phyloP scores from a whole-genome alignment of 345 rosid species.

The Iberis pinnata region DNA sequence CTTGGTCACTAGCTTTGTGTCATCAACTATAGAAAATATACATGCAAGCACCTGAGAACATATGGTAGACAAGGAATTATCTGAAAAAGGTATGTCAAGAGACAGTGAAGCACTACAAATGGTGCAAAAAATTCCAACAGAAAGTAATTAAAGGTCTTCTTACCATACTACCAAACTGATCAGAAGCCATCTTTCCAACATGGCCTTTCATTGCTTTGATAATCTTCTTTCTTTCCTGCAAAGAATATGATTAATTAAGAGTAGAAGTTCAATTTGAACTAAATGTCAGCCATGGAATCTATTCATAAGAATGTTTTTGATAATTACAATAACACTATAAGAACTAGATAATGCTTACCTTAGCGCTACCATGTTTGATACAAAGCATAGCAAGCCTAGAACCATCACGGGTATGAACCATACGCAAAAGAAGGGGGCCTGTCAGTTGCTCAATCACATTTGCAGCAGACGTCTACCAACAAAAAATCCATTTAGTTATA shows the following conservation, averaged over 20 bases:
- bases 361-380: conserved; percentile 88
- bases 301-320: not conserved
- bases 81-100: conserved; percentile 1
- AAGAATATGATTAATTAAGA: conserved; percentile 17
- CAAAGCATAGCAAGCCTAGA: conserved; percentile 74
- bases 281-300: conserved; percentile 1
- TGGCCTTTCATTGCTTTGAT: conserved; percentile 78
- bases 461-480: conserved; percentile 65
- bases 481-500: conserved; percentile 26
- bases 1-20: conserved; percentile 84
- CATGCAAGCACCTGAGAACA: conserved; percentile 64
- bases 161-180: conserved; percentile 81
- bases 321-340: not conserved
- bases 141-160: conserved; percentile 18
- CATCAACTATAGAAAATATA: conserved; percentile 70
- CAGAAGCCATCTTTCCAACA: conserved; percentile 54
- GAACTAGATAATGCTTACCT: conserved; percentile 38
- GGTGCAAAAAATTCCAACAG: conserved; percentile 2
- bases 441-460: conserved; percentile 68
- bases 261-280: not conserved
- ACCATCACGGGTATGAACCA: conserved; percentile 95
- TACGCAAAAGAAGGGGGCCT: conserved; percentile 77
- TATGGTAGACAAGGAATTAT: conserved; percentile 8
- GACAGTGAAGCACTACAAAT: not conserved
- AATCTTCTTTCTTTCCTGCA: conserved; percentile 85